Evolutionary conservation across 352 stramenopile genomes (phyloP), one percentile per base, ranked within the genome.

Genomic region (Phytopythium vexans): DNA sequence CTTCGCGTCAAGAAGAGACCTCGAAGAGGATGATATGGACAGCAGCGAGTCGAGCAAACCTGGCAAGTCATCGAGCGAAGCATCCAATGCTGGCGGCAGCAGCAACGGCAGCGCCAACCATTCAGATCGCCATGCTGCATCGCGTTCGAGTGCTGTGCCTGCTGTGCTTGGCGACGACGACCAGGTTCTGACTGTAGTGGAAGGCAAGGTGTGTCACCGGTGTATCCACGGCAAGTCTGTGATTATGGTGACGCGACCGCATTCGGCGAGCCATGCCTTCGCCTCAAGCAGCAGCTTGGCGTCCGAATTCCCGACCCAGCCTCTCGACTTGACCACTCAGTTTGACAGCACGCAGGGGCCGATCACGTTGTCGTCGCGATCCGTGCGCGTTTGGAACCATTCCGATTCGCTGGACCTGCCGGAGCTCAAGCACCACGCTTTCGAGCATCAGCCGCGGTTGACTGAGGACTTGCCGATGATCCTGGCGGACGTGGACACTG

Each of bases 171-270:
- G 56, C 9, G 56, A 46, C 1, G 54, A 64, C 39, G 50, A 58
- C 8, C 46, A 67, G 0, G 40, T 56, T 36, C 59, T 74, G 40
- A 77, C 66, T 8, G 70, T 85, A 4, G 74, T 78, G 37, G 68
- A 77, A 21, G 75, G 73, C 31, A 89, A 89, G 53, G 75, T 89
- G 0, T 89, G 78, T 45, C 67, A 70, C 1, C 69, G 69, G 0
- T 89, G 78, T 49, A 60, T 88, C 33, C 72, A 86, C 15, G 72
- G 66, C 36, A 37, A 45, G 48, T 45, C 48, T 35, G 14, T 45
- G 10, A 54, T 54, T 10, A 15, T 54, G 2, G 48, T 37, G 8
- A 37, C 27, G 36, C 21, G 35, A 0, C 47, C 8, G 35, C 21
- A 27, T 41, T n/a, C 15, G 16, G 36, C 10, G 16, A n/a, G 43